Percentiles rank a stretch among this genome's conserved stretches.
These are phyloP conservation scores for Blastobotrys muscicola DNA, from an alignment of 805 yeast genomes.

Conservation along the genomic window DNA sequence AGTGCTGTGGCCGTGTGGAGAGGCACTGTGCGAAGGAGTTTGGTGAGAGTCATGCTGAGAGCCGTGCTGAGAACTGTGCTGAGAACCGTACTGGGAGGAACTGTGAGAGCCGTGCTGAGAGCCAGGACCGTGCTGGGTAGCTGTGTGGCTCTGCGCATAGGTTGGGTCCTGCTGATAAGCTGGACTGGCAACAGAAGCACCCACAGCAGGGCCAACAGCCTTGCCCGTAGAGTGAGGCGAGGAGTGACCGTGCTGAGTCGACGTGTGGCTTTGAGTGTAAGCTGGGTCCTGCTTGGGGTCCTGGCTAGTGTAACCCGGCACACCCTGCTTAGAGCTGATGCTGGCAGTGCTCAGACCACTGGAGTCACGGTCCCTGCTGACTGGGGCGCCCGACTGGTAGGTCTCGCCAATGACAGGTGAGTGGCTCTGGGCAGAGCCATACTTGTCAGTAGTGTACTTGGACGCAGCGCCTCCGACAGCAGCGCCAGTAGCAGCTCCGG, in stretches of 20 bases:
- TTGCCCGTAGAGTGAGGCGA: conserved; percentile 5
- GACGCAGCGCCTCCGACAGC: conserved; percentile 3
- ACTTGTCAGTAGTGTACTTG: not conserved
- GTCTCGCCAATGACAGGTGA: not conserved
- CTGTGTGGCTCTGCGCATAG: conserved; percentile 1
- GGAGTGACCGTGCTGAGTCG: conserved; percentile 1
- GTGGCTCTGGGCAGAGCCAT: not conserved
- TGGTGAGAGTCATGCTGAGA: conserved; percentile 2
- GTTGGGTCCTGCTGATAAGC: not conserved
- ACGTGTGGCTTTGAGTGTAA: not conserved
- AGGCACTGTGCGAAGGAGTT: not conserved
- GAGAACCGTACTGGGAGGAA: conserved; percentile 3
- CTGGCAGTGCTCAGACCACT: not conserved
- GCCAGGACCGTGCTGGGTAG: not conserved
- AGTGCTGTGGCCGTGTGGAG: conserved; percentile 5
- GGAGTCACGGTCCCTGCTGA: not conserved
- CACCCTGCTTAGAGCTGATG: not conserved
- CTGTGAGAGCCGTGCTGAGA: conserved; percentile 3
- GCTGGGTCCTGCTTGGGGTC: conserved; percentile 2
- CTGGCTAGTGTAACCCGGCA: conserved; percentile 1
- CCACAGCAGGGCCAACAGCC: not conserved
- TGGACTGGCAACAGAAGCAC: not conserved
- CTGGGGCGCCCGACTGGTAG: not conserved
- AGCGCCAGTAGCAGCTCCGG: conserved; percentile 7
- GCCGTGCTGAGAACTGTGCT: conserved; percentile 2